Evolutionary conservation across 371 early-diverging fungal genomes (phyloP), one percentile per base, ranked within the genome.

Genomic region (Haplosporangium sp.): DNA sequence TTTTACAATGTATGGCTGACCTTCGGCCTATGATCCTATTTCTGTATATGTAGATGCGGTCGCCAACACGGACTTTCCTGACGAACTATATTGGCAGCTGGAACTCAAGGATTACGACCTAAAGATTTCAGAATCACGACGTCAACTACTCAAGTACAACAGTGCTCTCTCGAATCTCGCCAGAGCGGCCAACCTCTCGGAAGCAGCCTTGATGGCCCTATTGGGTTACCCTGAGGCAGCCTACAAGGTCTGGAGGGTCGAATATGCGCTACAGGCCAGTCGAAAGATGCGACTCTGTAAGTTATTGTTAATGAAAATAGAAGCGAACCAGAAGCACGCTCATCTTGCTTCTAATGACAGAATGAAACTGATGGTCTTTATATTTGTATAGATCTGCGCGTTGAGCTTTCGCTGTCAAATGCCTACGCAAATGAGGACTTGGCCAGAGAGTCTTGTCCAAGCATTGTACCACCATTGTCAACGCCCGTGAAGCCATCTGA

Each of bases 61-160:
- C n/a, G 77, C 77, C 0, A 77, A 77, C n/a, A 55, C 77, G 0
- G 77, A 77, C 54, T 77, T 77, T 46, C 72, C 77, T 4, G 77
- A 77, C 20, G 77, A 77, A 37, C 58, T 71, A 5, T 59, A 77
- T 54, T 77, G 77, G 77, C 77, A 77, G 56, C 47, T 77, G 40
- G 77, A 77, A 21, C 64, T 77, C 29, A 70, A 61, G 41, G 77
- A 77, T 53, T 71, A 67, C 50, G 77, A 77, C 42, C 16, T 63
- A 14, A 77, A 71, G 64, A 77, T 77, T 47, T 40, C 48, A 8
- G 60, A 54, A 6, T 45, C 53, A 7, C 37, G 59, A 18, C 67
- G 43, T 3, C 55, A 64, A 36, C 47, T 67, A 8, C 23, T 48
- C 4, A 77, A 77, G 16, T 77, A 56, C 50, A 66, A 70, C 20